These are phyloP conservation scores for Cenchrus americanus DNA, from an alignment of 176 grass and related monocot genomes.

Conservation along the genomic window DNA sequence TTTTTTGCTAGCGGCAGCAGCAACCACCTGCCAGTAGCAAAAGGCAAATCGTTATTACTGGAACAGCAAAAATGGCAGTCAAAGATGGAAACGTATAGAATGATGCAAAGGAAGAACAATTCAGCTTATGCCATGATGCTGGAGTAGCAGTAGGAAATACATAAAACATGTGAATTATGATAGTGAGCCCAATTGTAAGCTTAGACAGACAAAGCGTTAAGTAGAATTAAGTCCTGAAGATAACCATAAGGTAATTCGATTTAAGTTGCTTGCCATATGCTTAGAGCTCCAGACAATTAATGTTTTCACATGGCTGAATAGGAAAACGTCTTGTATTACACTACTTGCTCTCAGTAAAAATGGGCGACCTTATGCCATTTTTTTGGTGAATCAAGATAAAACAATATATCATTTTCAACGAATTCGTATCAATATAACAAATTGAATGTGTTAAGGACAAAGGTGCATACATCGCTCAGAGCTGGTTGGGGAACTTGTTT, in stretches of 20 bases:
- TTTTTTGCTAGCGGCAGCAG: constrained; percentile 53
- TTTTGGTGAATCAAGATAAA: constrained; percentile 28
- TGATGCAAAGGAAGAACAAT: neutral
- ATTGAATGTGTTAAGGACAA: neutral
- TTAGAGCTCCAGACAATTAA: neutral
- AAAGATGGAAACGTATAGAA: too few species aligned
- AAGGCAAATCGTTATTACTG: neutral
- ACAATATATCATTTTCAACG: constrained; percentile 24
- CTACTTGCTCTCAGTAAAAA: neutral
- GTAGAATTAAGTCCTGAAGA: neutral
- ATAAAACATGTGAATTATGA: neutral
- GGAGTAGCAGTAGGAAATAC: neutral
- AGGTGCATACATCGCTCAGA: constrained; percentile 64
- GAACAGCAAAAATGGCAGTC: neutral
- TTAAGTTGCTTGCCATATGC: constrained; percentile 8
- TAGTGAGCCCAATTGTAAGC: neutral
- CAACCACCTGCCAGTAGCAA: constrained; percentile 54
- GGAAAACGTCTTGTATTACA: neutral
- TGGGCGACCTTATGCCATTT: neutral
- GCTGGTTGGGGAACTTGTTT: constrained; percentile 65
- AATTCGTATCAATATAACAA: neutral
- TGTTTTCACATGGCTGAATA: neutral
- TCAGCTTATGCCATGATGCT: neutral
- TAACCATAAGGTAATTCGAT: neutral
- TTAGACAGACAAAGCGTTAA: neutral